Evolutionary conservation across 345 rosid genomes (phyloP), one percentile per base, ranked within the genome.

Genomic region (Salix dunnii): DNA sequence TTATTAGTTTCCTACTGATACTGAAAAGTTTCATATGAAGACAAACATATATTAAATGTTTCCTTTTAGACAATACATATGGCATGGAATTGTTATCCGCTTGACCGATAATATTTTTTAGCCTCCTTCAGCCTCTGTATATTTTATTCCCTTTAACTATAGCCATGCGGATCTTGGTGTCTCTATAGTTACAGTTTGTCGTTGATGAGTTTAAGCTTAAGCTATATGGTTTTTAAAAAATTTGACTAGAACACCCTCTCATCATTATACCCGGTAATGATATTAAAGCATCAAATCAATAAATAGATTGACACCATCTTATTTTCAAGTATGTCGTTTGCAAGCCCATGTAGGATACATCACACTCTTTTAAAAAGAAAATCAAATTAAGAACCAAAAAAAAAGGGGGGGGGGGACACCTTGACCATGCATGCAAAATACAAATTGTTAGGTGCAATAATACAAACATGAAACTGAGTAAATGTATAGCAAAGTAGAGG

Each of bases 151-250:
- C n/a, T n/a, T n/a, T n/a, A n/a, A n/a, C n/a, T n/a, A n/a, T n/a
- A n/a, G n/a, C n/a, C n/a, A n/a, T n/a, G n/a, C n/a, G n/a, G n/a
- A n/a, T n/a, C n/a, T n/a, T n/a, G n/a, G n/a, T n/a, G n/a, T n/a
- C n/a, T n/a, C n/a, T n/a, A n/a, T n/a, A n/a, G n/a, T n/a, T n/a
- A n/a, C n/a, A 31, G 33, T 31, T 31, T 48, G 67, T 62, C 40
- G 68, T 68, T 66, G 60, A 72, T 78, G 63, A 78, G 85, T 61
- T 75, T 53, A 72, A n/a, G n/a, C n/a, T n/a, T n/a, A n/a, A 42
- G 72, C 64, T n/a, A 60, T 43, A 76, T 70, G 72, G 58, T 31
- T 60, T 35, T 60, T 20, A 66, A 70, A 53, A n/a, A 18, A 51
- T 4, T 28, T 36, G 58, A 58, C 68, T 55, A 27, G 31, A 43